Conservation (phyloP, 2,329 filamentous ascomycete genomes). For the Byssothecium circinans region DNA sequence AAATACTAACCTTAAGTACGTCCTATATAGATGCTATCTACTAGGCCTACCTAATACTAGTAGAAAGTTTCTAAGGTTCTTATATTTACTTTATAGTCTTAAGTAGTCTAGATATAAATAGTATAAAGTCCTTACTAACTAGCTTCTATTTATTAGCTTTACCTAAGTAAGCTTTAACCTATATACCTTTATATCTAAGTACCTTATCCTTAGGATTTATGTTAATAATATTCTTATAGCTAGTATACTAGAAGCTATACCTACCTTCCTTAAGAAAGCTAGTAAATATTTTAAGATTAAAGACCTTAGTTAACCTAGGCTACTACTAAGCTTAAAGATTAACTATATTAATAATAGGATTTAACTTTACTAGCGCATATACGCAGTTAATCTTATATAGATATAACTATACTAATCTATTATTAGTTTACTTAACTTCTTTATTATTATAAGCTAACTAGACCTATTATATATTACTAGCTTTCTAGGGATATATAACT, state of each 20-base stretch:
- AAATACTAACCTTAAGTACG: not conserved
- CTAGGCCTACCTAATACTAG: not conserved
- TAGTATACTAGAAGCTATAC: not conserved
- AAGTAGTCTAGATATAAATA: not conserved
- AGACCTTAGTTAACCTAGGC: not conserved
- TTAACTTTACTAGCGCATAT: not conserved
- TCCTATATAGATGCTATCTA: not conserved
- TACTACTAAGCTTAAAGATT: too few species aligned
- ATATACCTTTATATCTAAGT: not conserved
- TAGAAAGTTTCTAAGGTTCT: not conserved
- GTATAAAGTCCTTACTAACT: not conserved
- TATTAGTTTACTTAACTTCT: not conserved
- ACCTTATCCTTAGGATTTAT: not conserved
- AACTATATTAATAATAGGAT: not conserved
- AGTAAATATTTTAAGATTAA: not conserved
- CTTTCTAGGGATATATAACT: not conserved
- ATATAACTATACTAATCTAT: not conserved
- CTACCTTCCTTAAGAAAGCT: not conserved
- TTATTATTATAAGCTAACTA: not conserved
- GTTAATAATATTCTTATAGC: not conserved
- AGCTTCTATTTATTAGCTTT: not conserved
- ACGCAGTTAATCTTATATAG: not conserved
- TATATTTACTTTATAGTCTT: not conserved
- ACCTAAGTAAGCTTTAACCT: not conserved
- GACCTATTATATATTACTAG: not conserved